These are phyloP conservation scores for Trichothecium roseum DNA, from an alignment of 2,329 filamentous ascomycete genomes.

Conservation along the genomic window DNA sequence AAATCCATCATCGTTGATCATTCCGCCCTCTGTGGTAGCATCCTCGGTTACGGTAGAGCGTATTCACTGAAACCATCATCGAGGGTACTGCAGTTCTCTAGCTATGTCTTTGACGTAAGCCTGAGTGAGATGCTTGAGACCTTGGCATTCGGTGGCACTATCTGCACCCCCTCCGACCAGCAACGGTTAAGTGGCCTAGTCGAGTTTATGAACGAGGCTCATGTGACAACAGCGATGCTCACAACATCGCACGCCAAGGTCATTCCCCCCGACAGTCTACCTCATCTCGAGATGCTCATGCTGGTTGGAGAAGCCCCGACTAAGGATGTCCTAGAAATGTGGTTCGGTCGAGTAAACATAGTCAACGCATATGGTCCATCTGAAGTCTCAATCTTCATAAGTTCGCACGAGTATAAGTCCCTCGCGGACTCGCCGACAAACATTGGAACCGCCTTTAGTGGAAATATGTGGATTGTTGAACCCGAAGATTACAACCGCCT, in stretches of 20 bases:
- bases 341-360: constrained; percentile 8
- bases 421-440: constrained; percentile 1
- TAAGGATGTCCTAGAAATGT: constrained; percentile 10
- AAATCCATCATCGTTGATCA: constrained; percentile 13
- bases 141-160: constrained; percentile 26
- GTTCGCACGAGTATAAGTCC: background rate
- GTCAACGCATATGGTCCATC: constrained; percentile 31
- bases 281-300: constrained; percentile 4
- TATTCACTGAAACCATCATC: background rate
- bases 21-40: constrained; percentile 6
- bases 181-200: constrained; percentile 14
- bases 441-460: constrained; percentile 3
- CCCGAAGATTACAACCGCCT: constrained; percentile 8
- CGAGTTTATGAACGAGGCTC: constrained; percentile 4
- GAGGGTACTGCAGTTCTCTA: constrained; percentile 34
- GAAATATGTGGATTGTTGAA: constrained; percentile 11
- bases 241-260: background rate
- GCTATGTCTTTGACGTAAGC: constrained; percentile 36
- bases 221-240: constrained; percentile 4
- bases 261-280: background rate
- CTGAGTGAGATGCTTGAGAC: constrained; percentile 34
- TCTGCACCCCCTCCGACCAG: constrained; percentile 27
- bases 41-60: constrained; percentile 25
- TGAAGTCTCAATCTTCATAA: constrained; percentile 14
- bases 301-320: constrained; percentile 19